Base-by-base conservation (phyloP, 2,329 filamentous ascomycete species). In the Moelleriella libera region DNA sequence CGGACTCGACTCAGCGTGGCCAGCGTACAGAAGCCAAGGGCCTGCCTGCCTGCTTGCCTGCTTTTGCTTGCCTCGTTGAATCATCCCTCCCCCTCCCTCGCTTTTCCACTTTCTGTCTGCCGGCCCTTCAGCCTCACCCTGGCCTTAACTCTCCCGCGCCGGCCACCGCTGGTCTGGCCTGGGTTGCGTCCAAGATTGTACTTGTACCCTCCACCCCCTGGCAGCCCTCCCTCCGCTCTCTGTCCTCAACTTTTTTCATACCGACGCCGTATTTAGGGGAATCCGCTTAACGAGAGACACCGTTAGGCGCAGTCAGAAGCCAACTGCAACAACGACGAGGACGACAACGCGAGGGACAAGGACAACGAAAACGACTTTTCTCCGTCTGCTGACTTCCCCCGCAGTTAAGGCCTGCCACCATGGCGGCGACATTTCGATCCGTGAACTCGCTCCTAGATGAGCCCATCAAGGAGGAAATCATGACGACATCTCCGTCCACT, bases 391-490 rank as follows among this genome's bases (percentile, higher is more conserved):
- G 32, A 37, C 32, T 11, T 11, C 32, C 32, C 32, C 32, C 32
- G n/a, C 28, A 40, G 30, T 12, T n/a, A 21, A 43, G 29, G 6
- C 45, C 41, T 21, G 47, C 47, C 49, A 47, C 49, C 49, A 74
- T 74, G 71, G 70, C 71, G 54, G 66, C 69, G 49, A 59, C 69
- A 39, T 74, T 74, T 48, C 65, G 68, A 52, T 65, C 71, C 31
- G 70, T 73, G 51, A 74, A 74, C 55, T 66, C 66, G 46, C 59
- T 65, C 48, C 51, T 59, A 46, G 55, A 57, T 47, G 58, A 61
- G 41, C 54, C 59, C 45, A 60, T 60, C 41, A 55, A 53, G 47
- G 60, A 65, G 51, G 59, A 65, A 54, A 55, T 58, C 50, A 66
- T 65, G 62, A 58, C 61, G 52, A 60, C 65, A 52, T 63, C 62